phyloP scores from a whole-genome alignment of 23 red algal species.

The Chondrus crispus region DNA sequence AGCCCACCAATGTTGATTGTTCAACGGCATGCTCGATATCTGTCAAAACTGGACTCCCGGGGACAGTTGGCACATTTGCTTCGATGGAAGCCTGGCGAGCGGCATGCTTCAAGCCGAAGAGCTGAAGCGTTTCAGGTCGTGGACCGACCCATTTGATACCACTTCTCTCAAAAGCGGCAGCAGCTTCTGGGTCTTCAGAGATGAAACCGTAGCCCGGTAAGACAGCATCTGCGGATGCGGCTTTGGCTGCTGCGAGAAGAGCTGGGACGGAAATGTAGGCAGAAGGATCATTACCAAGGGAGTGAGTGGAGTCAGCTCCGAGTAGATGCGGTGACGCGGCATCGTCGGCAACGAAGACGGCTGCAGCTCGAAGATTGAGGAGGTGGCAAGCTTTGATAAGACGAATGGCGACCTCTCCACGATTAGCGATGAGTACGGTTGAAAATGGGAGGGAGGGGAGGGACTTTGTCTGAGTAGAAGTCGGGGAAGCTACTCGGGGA shows the following conservation, averaged over 20 bases:
- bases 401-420: constrained; percentile 87
- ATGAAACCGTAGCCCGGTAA: constrained; percentile 93
- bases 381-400: constrained; percentile 35
- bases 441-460: constrained; percentile 11
- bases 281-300: not conserved
- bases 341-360: constrained; percentile 69
- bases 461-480: too few relatives aligned
- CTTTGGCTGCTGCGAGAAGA: constrained; percentile 61
- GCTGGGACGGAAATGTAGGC: constrained; percentile 60
- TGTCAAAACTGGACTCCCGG: constrained; percentile 34
- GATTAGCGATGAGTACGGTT: constrained; percentile 82
- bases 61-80: constrained; percentile 75
- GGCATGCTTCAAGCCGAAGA: constrained; percentile 74
- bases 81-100: constrained; percentile 51
- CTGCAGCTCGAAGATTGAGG: constrained; percentile 51
- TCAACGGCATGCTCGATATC: constrained; percentile 16
- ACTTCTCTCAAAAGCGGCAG: constrained; percentile 42
- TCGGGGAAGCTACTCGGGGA: too few relatives aligned
- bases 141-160: constrained; percentile 74
- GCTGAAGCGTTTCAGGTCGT: constrained; percentile 40
- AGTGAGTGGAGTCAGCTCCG: not conserved
- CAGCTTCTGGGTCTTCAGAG: constrained; percentile 57
- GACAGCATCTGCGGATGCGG: constrained; percentile 55
- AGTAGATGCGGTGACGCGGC: constrained; percentile 49
- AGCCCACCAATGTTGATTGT: constrained; percentile 43